Base-by-base conservation (phyloP, 257 asterid genomes). In the Leptodermis oblonga region DNA sequence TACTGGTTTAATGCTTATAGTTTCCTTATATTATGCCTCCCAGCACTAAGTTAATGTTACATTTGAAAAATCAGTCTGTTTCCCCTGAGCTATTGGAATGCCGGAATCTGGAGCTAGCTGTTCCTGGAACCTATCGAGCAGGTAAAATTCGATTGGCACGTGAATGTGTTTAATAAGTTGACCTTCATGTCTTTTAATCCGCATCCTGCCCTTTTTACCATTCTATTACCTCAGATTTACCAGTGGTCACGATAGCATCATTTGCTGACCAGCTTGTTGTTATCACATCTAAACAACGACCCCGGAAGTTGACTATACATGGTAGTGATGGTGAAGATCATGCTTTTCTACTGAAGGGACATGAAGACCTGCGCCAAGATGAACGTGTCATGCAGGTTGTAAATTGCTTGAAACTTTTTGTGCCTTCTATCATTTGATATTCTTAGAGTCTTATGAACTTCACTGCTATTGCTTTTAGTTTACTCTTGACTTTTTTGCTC, bases 371-470 rank as follows among this genome's bases (percentile, higher is more conserved):
- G 64, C 98, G 99, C 69, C 99, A 94, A 80, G 99, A 94, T 82
- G 99, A 94, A 82, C 99, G 99, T 73, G 99, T 94, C 73, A 94
- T 94, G 99, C 99, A 94, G 99, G 99, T 94, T 56, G 15, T 45
- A 28, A 37, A 69, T 42, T 65, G 70, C 34, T 68, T 34, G 37
- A 23, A 28, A 52, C 37, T 64, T n/a, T 45, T 39, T 64, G 25
- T 46, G 66, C 73, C 52, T 68, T 65, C 55, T 63, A 7, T 37
- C n/a, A 33, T 26, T 6, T 33, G 34, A 45, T 58, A 10, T 66
- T 72, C 31, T 65, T 36, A 10, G 37, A 36, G 5, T 66, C 43
- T 34, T 56, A 0, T 58, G 34, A 56, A 37, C 67, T 62, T 37
- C 48, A 6, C 20, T 14, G 12, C 31, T 13, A 43, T 46, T 28